Conservation (phyloP, 345 rosid genomes). For the Kernera saxatilis region DNA sequence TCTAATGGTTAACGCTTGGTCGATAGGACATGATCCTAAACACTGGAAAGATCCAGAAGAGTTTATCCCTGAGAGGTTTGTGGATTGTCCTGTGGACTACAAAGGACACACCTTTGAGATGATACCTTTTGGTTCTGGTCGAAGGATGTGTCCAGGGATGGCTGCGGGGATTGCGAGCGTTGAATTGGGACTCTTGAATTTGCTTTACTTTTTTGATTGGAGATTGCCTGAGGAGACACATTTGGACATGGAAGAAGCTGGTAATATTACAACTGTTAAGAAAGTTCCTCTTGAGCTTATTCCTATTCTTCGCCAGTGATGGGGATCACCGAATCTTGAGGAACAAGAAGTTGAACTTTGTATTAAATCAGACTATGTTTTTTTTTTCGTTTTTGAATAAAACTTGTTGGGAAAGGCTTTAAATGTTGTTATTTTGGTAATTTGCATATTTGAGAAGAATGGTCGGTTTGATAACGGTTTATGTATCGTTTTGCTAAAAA, state of each 20-base stretch:
- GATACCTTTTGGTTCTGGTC: slow-evolving; percentile 4
- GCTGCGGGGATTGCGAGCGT: background rate
- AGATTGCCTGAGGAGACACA: background rate
- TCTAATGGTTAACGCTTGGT: slow-evolving; percentile 34
- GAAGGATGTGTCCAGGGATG: background rate
- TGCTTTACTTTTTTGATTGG: slow-evolving; percentile 26
- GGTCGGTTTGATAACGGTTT: too few relatives aligned
- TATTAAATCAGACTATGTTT: background rate
- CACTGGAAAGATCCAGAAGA: too few relatives aligned
- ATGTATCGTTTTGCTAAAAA: background rate
- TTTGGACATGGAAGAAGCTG: slow-evolving; percentile 17
- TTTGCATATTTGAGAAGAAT: too few relatives aligned
- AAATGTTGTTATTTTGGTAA: background rate
- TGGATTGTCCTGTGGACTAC: slow-evolving; percentile 25
- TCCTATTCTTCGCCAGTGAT: slow-evolving; percentile 10
- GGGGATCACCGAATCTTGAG: background rate
- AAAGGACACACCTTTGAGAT: too few relatives aligned
- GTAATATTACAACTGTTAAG: background rate
- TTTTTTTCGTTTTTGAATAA: background rate
- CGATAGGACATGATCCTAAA: slow-evolving; percentile 36
- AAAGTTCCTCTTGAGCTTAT: slow-evolving; percentile 21
- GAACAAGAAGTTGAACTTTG: background rate
- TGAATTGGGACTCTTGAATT: background rate
- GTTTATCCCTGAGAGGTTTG: slow-evolving; percentile 38
- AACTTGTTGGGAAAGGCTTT: background rate